A percentile compares a stretch with the other conserved stretches of the same genome.
These are phyloP conservation scores for Leishmania arabica DNA, from an alignment of 208 protist genomes.

Conservation along the genomic window DNA sequence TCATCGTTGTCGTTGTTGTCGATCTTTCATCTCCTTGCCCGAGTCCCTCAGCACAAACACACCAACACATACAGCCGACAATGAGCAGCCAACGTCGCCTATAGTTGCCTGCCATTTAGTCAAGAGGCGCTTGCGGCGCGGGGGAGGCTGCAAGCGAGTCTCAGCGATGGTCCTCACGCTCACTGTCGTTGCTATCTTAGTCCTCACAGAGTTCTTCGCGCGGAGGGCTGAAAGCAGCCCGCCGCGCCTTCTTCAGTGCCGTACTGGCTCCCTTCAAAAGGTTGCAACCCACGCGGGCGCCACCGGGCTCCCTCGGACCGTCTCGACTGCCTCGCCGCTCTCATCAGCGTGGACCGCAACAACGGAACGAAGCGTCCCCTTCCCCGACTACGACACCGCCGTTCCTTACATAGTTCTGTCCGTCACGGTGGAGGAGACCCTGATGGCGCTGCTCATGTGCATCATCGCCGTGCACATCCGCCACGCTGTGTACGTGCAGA, in stretches of 20 bases:
- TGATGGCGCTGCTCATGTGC: constrained; percentile 26
- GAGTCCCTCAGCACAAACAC: neutral
- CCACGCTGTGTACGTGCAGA: constrained; percentile 26
- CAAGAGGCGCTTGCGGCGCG: neutral
- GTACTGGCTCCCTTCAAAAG: neutral
- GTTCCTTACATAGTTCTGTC: constrained; percentile 15
- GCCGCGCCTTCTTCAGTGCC: neutral
- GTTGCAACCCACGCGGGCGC: neutral
- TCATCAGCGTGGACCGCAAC: constrained; percentile 19
- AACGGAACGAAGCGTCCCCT: constrained; percentile 14
- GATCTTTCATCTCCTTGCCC: neutral
- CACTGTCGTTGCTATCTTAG: neutral
- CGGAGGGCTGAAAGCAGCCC: neutral
- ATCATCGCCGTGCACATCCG: constrained; percentile 16
- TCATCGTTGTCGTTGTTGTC: too few species aligned
- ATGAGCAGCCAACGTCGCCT: neutral
- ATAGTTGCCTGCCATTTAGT: neutral
- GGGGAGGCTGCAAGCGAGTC: neutral
- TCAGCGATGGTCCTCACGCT: neutral
- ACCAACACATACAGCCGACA: neutral
- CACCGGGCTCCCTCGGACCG: constrained; percentile 1
- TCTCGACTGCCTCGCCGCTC: constrained; percentile 22
- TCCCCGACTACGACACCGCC: neutral
- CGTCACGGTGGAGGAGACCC: constrained; percentile 18
- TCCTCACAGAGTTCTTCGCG: neutral